Evolutionary conservation across 306 rosid species (phyloP), one percentile per base, ranked within the genome.

Genomic region (Citrullus mucosospermus): DNA sequence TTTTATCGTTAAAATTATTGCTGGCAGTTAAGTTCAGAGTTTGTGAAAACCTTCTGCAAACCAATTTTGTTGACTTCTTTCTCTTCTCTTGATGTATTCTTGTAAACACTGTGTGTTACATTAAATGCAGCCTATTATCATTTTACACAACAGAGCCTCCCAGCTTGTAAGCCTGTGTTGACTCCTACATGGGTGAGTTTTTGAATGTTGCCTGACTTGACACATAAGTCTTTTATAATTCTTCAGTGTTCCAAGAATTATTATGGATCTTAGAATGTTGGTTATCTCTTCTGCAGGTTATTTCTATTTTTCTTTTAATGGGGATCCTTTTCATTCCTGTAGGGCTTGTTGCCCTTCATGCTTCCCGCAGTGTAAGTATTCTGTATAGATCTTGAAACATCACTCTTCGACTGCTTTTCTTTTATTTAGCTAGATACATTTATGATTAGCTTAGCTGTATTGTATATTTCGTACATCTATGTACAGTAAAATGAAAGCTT

Each of bases 151-250:
- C 98, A 95, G 85, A 91, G 74, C 66, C 98, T 95, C 80, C 98
- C 97, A 50, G 97, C 97, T 76, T 95, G 98, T 86, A 92, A 89
- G 82, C 96, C 97, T 30, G 91, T 90, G 74, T 96, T 94, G 59
- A 94, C 97, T 70, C 98, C 97, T 65, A 83, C 84, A 84, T 83
- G 91, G 86, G 98, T 91, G 81, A 89, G 92, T 88, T 84, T 81
- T 84, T 85, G 69, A 75, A 76, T 63, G 34, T 54, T 36, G 22
- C 41, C 75, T 34, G 30, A 39, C 43, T 59, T 46, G 57, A 53
- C 69, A 15, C 61, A 57, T 61, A 22, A 81, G 51, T 86, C 60
- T 80, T 88, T 66, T 43, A 12, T 78, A 76, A 69, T 66, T 10
- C 39, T 7, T 32, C 32, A 18, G 6, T 66, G 28, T 34, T 6